Evolutionary conservation across 805 yeast genomes (phyloP).

Genomic region (Cyberlindnera xishuangbannaensis): DNA sequence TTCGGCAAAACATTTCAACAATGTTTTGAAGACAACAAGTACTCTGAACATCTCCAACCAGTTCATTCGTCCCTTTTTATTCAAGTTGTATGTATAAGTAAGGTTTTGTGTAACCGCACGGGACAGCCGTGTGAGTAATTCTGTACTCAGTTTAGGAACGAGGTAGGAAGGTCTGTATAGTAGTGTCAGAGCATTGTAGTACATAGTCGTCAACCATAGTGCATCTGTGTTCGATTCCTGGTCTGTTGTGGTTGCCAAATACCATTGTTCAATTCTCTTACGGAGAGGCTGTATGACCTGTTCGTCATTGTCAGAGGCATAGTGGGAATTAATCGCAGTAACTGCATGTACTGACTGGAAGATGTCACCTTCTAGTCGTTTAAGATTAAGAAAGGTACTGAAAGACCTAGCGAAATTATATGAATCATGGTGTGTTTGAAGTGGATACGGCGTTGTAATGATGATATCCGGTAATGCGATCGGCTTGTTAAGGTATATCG

Average conservation of each 20-base stretch:
- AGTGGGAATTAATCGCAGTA: constrained; percentile 29
- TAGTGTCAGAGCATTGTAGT: constrained; percentile 41
- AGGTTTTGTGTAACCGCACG: constrained; percentile 41
- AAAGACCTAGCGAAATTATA: constrained; percentile 36
- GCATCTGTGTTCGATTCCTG: constrained; percentile 2
- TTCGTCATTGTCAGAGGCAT: constrained; percentile 8
- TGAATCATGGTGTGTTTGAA: constrained; percentile 33
- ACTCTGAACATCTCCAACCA: constrained; percentile 49
- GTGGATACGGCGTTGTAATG: constrained; percentile 42
- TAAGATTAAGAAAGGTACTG: constrained; percentile 37
- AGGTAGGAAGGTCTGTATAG: constrained; percentile 45
- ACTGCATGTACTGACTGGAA: constrained; percentile 42
- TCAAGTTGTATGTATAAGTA: constrained; percentile 41
- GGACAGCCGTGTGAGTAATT: constrained; percentile 37
- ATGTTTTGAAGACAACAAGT: constrained; percentile 40
- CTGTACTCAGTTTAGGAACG: constrained; percentile 37
- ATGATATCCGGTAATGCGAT: constrained; percentile 45
- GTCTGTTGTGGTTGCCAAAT: constrained; percentile 20
- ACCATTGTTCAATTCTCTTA: constrained; percentile 32
- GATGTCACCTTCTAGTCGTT: constrained; percentile 44
- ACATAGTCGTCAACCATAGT: constrained; percentile 35
- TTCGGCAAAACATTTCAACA: constrained; percentile 41
- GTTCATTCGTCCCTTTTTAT: constrained; percentile 28
- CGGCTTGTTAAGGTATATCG: constrained; percentile 47
- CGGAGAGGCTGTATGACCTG: constrained; percentile 12